phyloP scores from a whole-genome alignment of 768 basidiomycete species.

The Trametes meyenii region DNA sequence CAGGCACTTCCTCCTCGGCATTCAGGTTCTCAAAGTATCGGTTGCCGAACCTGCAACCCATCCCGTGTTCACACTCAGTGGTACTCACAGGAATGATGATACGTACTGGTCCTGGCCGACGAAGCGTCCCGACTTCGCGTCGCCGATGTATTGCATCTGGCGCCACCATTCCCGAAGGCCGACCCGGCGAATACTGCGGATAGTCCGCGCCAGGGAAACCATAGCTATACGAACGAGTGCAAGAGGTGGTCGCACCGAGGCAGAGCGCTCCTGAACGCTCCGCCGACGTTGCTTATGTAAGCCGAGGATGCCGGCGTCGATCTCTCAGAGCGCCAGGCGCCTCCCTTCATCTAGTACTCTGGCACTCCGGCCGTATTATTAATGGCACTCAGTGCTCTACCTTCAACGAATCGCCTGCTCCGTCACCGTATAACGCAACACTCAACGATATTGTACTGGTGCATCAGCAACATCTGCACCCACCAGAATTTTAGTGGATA shows the following conservation, averaged over 20 bases:
- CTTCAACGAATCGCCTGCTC: too few species aligned
- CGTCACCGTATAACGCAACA: too few species aligned
- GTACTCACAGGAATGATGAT: background rate
- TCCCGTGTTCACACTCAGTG: background rate
- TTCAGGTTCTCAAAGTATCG: slow-evolving; percentile 92
- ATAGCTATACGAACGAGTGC: slow-evolving; percentile 3
- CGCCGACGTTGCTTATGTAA: slow-evolving; percentile 3
- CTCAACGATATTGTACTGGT: too few species aligned
- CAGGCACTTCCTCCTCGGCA: slow-evolving; percentile 84
- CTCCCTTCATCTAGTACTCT: too few species aligned
- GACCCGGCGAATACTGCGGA: slow-evolving; percentile 74
- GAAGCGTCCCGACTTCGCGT: slow-evolving; percentile 83
- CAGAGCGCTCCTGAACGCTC: slow-evolving; percentile 15
- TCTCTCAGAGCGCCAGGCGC: too few species aligned
- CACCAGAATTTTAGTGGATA: too few species aligned
- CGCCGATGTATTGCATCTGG: slow-evolving; percentile 91
- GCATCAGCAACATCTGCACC: too few species aligned
- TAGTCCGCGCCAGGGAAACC: slow-evolving; percentile 70
- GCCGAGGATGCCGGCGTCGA: background rate
- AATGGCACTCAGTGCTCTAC: too few species aligned
- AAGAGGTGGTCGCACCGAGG: background rate
- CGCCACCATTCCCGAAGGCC: slow-evolving; percentile 89
- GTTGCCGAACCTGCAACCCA: slow-evolving; percentile 78
- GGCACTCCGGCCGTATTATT: too few species aligned
- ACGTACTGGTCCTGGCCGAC: slow-evolving; percentile 85